Evolutionary conservation across 306 rosid genomes (phyloP).

Genomic region (Lathyrus tuberosus): DNA sequence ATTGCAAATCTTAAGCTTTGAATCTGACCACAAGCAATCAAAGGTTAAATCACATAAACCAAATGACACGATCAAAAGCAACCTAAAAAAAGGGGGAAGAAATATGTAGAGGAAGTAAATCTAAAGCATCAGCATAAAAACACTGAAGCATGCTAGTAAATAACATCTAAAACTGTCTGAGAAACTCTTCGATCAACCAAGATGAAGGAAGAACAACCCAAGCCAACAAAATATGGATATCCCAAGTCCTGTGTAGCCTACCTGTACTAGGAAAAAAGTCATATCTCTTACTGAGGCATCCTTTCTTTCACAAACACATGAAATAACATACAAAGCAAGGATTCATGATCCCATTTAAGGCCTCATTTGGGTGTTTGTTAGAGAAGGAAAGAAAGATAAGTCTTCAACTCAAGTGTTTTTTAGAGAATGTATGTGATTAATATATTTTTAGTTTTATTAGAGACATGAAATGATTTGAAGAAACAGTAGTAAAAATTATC

Average conservation of each 20-base stretch:
- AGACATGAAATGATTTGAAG: too few species aligned
- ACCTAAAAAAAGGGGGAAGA: neutral
- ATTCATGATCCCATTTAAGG: neutral
- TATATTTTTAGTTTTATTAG: too few species aligned
- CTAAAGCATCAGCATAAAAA: constrained; percentile 3
- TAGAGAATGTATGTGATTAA: too few species aligned
- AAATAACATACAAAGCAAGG: constrained; percentile 1
- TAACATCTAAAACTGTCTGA: constrained; percentile 3
- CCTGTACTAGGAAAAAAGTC: constrained; percentile 3
- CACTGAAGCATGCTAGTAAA: neutral
- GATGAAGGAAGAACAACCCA: neutral
- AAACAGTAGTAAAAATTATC: too few species aligned
- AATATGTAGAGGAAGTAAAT: neutral
- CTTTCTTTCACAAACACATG: constrained; percentile 27
- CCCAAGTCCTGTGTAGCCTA: neutral
- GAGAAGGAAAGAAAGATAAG: too few species aligned
- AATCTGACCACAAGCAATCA: too few species aligned
- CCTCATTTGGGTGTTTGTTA: too few species aligned
- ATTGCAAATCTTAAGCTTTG: neutral
- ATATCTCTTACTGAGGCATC: constrained; percentile 21
- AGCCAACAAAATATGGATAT: neutral
- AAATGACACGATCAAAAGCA: neutral
- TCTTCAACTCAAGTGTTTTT: too few species aligned
- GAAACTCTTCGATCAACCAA: constrained; percentile 25
- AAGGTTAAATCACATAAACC: constrained; percentile 2